These are phyloP conservation scores for Ophiostoma sp. DNA, from an alignment of 2,329 filamentous ascomycete genomes.

Conservation along the genomic window DNA sequence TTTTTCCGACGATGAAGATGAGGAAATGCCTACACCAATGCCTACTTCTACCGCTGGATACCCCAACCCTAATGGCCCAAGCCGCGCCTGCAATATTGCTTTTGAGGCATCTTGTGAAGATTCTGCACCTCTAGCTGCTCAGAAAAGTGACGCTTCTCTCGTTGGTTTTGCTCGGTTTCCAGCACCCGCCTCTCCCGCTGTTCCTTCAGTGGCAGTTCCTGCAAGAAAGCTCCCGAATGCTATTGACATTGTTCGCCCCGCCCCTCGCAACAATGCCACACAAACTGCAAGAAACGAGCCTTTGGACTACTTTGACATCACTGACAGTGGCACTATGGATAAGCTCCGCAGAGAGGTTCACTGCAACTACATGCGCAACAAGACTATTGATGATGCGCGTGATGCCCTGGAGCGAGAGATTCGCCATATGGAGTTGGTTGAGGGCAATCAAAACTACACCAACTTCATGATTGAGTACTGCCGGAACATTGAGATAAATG, in stretches of 20 bases:
- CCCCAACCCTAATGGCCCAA: no score
- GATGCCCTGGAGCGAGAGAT: background rate
- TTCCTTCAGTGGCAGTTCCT: no score
- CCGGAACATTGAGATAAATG: background rate
- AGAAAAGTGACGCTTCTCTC: no score
- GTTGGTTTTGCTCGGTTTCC: no score
- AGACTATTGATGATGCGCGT: background rate
- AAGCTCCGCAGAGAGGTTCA: background rate
- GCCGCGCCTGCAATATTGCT: no score
- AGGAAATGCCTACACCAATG: background rate
- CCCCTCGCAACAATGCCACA: background rate
- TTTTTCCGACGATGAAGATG: background rate
- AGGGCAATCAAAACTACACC: background rate
- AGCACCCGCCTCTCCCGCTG: no score
- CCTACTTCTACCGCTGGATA: background rate
- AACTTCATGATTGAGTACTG: background rate
- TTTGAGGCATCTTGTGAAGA: no score
- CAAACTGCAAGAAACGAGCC: background rate
- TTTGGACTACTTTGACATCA: background rate
- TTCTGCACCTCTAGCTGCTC: no score
- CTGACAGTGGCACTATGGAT: background rate
- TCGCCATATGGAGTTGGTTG: background rate
- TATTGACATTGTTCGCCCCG: background rate
- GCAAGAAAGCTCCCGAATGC: background rate
- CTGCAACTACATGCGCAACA: background rate